Conservation (phyloP, 2,329 filamentous ascomycete species). For the Nemania diffusa region DNA sequence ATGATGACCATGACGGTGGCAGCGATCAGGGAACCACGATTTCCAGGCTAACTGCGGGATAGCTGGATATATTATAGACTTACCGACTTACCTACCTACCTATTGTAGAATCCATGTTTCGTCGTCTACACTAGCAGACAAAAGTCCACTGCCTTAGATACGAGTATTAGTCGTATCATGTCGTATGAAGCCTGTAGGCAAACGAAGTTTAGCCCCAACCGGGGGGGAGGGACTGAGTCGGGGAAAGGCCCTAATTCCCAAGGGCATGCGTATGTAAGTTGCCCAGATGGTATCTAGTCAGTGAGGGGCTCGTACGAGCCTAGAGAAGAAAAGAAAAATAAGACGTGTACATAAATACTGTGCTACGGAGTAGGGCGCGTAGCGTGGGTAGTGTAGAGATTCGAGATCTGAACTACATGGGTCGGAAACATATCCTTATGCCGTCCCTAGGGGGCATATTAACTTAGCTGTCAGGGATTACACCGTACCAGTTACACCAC, state of each 20-base stretch:
- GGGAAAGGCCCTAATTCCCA: not conserved
- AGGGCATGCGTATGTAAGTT: not conserved
- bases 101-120: not conserved
- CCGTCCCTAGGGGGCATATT: not conserved
- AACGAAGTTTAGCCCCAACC: slow-evolving; percentile 6
- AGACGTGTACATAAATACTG: not conserved
- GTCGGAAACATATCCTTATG: slow-evolving; percentile 13
- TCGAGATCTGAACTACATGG: slow-evolving; percentile 20
- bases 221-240: not conserved
- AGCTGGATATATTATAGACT: not conserved
- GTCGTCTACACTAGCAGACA: not conserved
- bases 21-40: not conserved
- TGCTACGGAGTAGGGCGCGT: too few species aligned
- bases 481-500: not conserved
- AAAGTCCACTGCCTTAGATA: not conserved
- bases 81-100: not conserved
- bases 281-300: not conserved
- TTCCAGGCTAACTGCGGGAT: not conserved
- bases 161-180: slow-evolving; percentile 12
- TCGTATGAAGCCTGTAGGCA: slow-evolving; percentile 5
- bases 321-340: slow-evolving; percentile 1
- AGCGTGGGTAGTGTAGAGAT: not conserved
- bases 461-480: not conserved
- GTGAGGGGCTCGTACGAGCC: slow-evolving; percentile 28
- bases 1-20: not conserved